Conservation (phyloP, 2,329 filamentous ascomycete genomes). For the Fusarium penzigii region DNA sequence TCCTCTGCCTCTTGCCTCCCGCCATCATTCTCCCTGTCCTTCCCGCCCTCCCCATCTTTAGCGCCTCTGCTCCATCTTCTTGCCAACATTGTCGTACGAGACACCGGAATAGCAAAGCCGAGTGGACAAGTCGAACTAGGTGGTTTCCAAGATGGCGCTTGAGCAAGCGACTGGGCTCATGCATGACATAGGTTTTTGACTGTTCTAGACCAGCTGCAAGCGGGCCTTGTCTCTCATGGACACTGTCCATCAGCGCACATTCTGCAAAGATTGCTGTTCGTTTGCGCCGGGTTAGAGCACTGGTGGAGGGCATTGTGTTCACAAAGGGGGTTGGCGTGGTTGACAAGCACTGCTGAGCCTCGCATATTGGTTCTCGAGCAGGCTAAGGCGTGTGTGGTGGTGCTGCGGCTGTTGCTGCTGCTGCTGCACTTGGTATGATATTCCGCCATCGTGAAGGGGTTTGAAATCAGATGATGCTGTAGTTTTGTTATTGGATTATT, state of each 20-base stretch:
- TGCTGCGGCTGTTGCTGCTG: background rate
- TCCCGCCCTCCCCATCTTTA: too few relatives aligned
- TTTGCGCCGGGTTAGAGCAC: slow-evolving; percentile 20
- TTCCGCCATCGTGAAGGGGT: background rate
- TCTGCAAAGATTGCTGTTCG: slow-evolving; percentile 22
- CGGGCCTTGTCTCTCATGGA: slow-evolving; percentile 8
- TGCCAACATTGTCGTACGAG: too few relatives aligned
- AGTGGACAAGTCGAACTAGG: too few relatives aligned
- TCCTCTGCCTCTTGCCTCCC: too few relatives aligned
- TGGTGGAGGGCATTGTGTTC: slow-evolving; percentile 27
- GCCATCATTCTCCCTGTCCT: too few relatives aligned
- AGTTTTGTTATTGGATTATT: too few relatives aligned
- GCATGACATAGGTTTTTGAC: too few relatives aligned
- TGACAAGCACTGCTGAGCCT: slow-evolving; percentile 11
- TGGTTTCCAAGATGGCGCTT: background rate
- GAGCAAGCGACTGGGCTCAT: background rate
- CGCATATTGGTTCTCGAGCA: slow-evolving; percentile 1
- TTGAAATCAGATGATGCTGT: background rate
- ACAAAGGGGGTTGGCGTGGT: slow-evolving; percentile 25
- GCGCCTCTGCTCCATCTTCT: too few relatives aligned
- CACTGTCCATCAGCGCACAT: slow-evolving; percentile 29
- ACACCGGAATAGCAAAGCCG: too few relatives aligned
- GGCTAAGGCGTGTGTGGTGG: slow-evolving; percentile 3
- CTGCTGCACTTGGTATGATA: background rate
- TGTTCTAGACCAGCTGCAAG: too few relatives aligned